These are phyloP conservation scores for Lachancea nothofagi DNA, from an alignment of 805 yeast genomes.

Conservation along the genomic window DNA sequence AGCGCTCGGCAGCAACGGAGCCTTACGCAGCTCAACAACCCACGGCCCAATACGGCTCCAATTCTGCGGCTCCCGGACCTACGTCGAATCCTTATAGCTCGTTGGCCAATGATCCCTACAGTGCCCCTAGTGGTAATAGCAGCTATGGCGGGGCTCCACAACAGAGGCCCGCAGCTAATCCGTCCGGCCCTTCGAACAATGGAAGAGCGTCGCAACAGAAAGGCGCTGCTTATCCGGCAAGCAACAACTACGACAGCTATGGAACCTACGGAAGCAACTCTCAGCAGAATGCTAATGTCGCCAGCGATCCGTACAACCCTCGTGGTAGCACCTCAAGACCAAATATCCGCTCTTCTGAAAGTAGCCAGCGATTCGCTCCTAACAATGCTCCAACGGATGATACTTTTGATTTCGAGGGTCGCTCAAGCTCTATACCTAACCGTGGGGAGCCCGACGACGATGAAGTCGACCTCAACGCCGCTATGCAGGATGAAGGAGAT, in stretches of 20 bases:
- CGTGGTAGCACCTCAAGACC: not conserved
- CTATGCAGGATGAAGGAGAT: conserved; percentile 24
- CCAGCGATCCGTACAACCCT: not conserved
- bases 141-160: conserved; percentile 2
- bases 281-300: not conserved
- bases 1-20: not conserved
- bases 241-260: no score
- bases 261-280: not conserved
- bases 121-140: not conserved
- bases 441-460: conserved; percentile 20
- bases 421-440: conserved; percentile 2
- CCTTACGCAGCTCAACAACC: not conserved
- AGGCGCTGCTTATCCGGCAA: not conserved
- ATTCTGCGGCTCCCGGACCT: not conserved
- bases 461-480: conserved; percentile 30
- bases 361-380: not conserved
- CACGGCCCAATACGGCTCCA: not conserved
- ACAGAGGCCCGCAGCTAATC: not conserved
- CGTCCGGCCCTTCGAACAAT: no score
- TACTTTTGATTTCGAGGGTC: conserved; percentile 24
- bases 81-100: conserved; percentile 12
- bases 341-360: not conserved
- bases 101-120: conserved; percentile 7
- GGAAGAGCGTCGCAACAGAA: no score
- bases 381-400: conserved; percentile 5